Conservation (phyloP, 768 basidiomycete genomes). For the Boletus tomentosulus region DNA sequence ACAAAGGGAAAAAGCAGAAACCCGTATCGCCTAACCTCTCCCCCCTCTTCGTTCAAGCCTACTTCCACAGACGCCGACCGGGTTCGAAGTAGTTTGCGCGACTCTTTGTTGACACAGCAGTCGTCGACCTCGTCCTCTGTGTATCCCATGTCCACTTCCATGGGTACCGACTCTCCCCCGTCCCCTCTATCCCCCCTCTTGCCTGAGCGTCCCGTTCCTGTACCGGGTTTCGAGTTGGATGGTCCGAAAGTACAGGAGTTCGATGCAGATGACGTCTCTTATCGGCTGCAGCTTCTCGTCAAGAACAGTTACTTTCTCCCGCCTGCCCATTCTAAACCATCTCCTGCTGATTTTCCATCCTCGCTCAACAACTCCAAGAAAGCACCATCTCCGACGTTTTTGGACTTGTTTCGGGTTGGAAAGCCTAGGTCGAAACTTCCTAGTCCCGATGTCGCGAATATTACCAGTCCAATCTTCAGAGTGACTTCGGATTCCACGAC, state of each 20-base stretch:
- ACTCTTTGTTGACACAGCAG: slow-evolving; percentile 55
- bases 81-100: slow-evolving; percentile 52
- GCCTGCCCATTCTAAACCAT: slow-evolving; percentile 81
- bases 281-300: slow-evolving; percentile 77
- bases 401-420: slow-evolving; percentile 69
- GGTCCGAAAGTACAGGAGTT: slow-evolving; percentile 48
- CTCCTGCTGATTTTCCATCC: slow-evolving; percentile 57
- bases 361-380: slow-evolving; percentile 36
- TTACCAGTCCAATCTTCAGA: slow-evolving; percentile 46
- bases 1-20: slow-evolving; percentile 34
- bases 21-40: slow-evolving; percentile 33
- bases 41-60: slow-evolving; percentile 32
- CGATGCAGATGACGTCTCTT: slow-evolving; percentile 76
- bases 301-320: slow-evolving; percentile 88
- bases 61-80: slow-evolving; percentile 27
- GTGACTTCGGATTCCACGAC: slow-evolving; percentile 66
- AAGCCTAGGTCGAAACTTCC: slow-evolving; percentile 63
- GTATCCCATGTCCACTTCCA: slow-evolving; percentile 71
- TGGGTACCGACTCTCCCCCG: slow-evolving; percentile 58
- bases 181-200: slow-evolving; percentile 57
- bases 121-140: slow-evolving; percentile 72
- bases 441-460: slow-evolving; percentile 41
- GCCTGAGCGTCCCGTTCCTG: slow-evolving; percentile 39
- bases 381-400: slow-evolving; percentile 46
- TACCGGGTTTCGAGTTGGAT: slow-evolving; percentile 47